Evolutionary conservation across 2,329 filamentous ascomycete species (phyloP).

Genomic region (Phyllosticta paracitricarpa): DNA sequence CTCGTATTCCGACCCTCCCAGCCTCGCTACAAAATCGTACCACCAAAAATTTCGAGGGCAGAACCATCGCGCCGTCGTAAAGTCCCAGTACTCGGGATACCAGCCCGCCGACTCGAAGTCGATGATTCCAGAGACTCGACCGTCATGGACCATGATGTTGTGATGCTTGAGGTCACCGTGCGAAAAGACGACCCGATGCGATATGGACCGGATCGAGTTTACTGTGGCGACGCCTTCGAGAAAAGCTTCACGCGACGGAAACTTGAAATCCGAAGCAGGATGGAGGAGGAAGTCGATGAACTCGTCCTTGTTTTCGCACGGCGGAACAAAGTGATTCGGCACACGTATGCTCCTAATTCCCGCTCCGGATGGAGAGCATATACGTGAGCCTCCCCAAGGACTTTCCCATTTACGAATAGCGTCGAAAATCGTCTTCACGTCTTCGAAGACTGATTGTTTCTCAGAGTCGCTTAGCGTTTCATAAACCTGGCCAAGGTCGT

Average conservation of each 20-base stretch:
- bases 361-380: neutral
- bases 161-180: conserved; percentile 16
- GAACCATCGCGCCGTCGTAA: neutral
- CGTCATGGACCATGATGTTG: conserved; percentile 17
- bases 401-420: neutral
- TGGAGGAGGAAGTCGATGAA: neutral
- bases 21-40: neutral
- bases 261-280: too few species aligned
- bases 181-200: conserved; percentile 16
- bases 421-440: too few species aligned
- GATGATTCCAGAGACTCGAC: conserved; percentile 16
- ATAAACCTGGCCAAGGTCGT: neutral
- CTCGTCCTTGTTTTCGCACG: neutral
- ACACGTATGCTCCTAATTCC: neutral
- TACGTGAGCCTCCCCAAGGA: neutral
- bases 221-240: too few species aligned
- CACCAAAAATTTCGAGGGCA: neutral
- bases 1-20: neutral
- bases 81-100: conserved; percentile 20
- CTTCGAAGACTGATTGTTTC: too few species aligned
- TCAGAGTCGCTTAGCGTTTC: neutral
- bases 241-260: too few species aligned
- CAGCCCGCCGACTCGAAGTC: conserved; percentile 19
- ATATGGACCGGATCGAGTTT: neutral
- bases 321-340: too few species aligned